Percentiles rank a stretch among this genome's conserved stretches.
phyloP scores from a whole-genome alignment of 1,139 yeast species.

The Komagataea norvegica region DNA sequence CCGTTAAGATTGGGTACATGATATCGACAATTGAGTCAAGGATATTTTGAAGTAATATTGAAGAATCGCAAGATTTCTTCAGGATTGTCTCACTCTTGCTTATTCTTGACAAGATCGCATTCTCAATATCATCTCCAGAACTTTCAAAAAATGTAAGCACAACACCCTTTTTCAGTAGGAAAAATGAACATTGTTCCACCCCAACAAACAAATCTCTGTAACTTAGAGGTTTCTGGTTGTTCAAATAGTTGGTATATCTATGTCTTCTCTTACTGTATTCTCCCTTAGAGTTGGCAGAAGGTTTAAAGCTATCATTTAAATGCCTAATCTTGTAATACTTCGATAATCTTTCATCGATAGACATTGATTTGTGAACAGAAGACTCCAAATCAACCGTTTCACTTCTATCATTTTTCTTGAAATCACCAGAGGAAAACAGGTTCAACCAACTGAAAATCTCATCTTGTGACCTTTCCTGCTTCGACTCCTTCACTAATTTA shows the following conservation, averaged over 20 bases:
- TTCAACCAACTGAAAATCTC: background rate
- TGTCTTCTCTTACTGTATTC: conserved; percentile 21
- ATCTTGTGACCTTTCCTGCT: conserved; percentile 9
- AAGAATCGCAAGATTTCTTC: conserved; percentile 45
- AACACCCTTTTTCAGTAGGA: conserved; percentile 38
- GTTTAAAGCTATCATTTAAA: conserved; percentile 27
- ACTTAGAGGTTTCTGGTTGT: conserved; percentile 42
- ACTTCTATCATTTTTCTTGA: too few species aligned
- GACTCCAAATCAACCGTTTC: too few species aligned
- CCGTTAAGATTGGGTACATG: conserved; percentile 55
- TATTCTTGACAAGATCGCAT: conserved; percentile 44
- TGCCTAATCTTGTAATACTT: conserved; percentile 25
- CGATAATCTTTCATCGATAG: conserved; percentile 24
- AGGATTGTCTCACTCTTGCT: conserved; percentile 41
- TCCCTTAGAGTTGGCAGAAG: conserved; percentile 11
- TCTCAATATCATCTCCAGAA: conserved; percentile 45
- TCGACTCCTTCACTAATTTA: conserved; percentile 33
- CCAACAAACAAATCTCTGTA: conserved; percentile 43
- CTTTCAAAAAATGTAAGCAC: conserved; percentile 52
- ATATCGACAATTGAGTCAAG: conserved; percentile 53
- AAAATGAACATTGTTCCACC: conserved; percentile 49
- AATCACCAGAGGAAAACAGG: too few species aligned
- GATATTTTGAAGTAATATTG: conserved; percentile 46
- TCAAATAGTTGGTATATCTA: conserved; percentile 35
- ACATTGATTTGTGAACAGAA: conserved; percentile 1